Base-by-base conservation (phyloP, 1,139 yeast species). In the Diutina rugosa region DNA sequence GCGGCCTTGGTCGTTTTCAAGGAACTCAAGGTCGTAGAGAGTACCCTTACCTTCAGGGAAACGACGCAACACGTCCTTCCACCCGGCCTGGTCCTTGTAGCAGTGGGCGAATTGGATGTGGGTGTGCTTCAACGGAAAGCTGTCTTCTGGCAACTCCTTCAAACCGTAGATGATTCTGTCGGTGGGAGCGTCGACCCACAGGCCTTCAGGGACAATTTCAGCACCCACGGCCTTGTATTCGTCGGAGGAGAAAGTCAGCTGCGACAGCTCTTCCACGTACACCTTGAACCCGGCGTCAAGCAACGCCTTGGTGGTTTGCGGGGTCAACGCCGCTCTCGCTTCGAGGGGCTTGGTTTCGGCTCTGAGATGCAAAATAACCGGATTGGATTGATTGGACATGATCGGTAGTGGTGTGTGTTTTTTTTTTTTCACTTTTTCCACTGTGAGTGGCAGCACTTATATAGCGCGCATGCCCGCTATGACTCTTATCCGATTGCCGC, bases 101-200 rank as follows among this genome's bases (percentile, higher is more conserved):
- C 99, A 95, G 73, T 93, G 99, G 55, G 99, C 99, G 74, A 93
- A 93, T 73, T 91, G 98, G 61, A 93, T 89, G 72, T 95, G 99
- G 70, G 91, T 96, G 69, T 95, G 98, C 56, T 87, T 80, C 61
- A 93, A 79, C 46, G 99, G 99, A 81, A 91, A 93, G 45, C 84
- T 77, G 64, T 91, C 97, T 73, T 91, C 98, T 46, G 97, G 97
- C 68, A 93, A 79, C 72, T 93, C 99, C 75, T 93, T 93, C 73
- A 95, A 82, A 1, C 99, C 99, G 64, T 88, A 78, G 63, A 95
- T 88, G 60, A 91, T 82, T 69, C 97, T 81, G 63, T 91, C 96
- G 63, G 78, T 78, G 60, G 99, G 98, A 52, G 99, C 98, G 56
- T 74, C 67, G 63, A 80, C 82, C 99, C 99, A 93, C 6, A 96